These are phyloP conservation scores for Syncephalastrum sp. DNA, from an alignment of 371 early-diverging fungal genomes.

Conservation along the genomic window DNA sequence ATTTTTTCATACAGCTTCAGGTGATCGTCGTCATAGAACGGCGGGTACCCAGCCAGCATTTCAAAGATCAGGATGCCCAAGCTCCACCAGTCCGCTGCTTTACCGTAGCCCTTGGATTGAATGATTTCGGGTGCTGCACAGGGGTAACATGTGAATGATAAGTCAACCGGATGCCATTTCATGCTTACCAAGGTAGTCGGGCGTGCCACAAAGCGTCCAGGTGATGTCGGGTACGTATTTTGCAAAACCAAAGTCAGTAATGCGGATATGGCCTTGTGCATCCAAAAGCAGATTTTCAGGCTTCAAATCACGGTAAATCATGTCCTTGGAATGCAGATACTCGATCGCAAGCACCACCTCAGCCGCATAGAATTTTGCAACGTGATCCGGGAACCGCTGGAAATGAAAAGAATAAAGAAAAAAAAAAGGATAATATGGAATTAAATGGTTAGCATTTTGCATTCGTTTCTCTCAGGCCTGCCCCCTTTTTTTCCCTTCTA, in stretches of 20 bases:
- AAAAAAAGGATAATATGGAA: too few species aligned
- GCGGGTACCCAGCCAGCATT: slow-evolving; percentile 68
- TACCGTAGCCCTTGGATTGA: slow-evolving; percentile 91
- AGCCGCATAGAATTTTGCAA: slow-evolving; percentile 81
- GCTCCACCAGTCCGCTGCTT: slow-evolving; percentile 97
- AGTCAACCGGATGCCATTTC: too few species aligned
- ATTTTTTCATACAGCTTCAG: slow-evolving; percentile 95
- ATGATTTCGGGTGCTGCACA: slow-evolving; percentile 91
- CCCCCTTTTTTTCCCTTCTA: slow-evolving; percentile 24
- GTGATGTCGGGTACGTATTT: slow-evolving; percentile 91
- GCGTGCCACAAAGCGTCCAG: slow-evolving; percentile 98
- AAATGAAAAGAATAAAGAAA: too few species aligned
- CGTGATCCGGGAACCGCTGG: slow-evolving; percentile 85
- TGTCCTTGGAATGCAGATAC: slow-evolving; percentile 85
- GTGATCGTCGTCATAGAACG: slow-evolving; percentile 97
- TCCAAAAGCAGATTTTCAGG: slow-evolving; percentile 91
- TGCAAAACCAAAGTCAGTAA: slow-evolving; percentile 99
- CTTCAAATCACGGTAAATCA: slow-evolving; percentile 92
- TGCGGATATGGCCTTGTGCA: slow-evolving; percentile 90
- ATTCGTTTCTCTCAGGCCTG: too few species aligned
- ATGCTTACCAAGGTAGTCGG: slow-evolving; percentile 79
- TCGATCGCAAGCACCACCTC: slow-evolving; percentile 77
- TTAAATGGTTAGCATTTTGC: too few species aligned
- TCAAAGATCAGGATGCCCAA: slow-evolving; percentile 87
- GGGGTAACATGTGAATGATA: not conserved